Evolutionary conservation across 2,329 filamentous ascomycete species (phyloP), one percentile per base, ranked within the genome.

Genomic region (Grosmannia serpens): DNA sequence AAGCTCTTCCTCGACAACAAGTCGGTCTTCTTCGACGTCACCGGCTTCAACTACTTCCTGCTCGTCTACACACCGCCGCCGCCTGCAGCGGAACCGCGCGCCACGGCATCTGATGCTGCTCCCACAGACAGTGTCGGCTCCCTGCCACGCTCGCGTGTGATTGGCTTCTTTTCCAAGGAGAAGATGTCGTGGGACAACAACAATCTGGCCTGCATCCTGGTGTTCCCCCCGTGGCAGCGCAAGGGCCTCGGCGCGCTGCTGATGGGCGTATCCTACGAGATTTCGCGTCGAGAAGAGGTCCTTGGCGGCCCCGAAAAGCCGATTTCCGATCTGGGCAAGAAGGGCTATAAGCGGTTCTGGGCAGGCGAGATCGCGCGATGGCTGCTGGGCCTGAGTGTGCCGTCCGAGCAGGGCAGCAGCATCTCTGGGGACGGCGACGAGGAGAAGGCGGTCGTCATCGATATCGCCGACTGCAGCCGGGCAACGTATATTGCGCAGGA

Each of bases 121-220:
- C 29, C 27, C 27, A 20, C 6, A 27, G 7, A 54, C 24, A 41
- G 46, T 29, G 20, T 15, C 24, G 20, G 26, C 4, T 52, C 61
- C 3, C 53, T 56, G 7, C 59, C 52, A 15, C 61, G 62, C 6
- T 58, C 62, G 31, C 69, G 71, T 47, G 85, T 96, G 33, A 83
- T 92, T 1, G 94, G 94, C n/a, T 97, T 97, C 79, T 99, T 97
- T 75, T 95, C 89, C 63, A 97, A 99, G 70, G 94, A 99, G 72
- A 97, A 97, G 71, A 88, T 96, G 78, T 96, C 90, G 4, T 99
- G 94, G 92, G 94, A 99, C 67, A 91, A 92, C 67, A 97, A 99
- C 72, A 99, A 97, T 64, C 80, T 99, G 6, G 94, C 94, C 1
- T 99, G 94, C 69, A 99, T 99, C 65, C 78, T 97, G 8, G 82